Base-by-base conservation (phyloP, 805 yeast genomes). In the Hanseniaspora thailandica region DNA sequence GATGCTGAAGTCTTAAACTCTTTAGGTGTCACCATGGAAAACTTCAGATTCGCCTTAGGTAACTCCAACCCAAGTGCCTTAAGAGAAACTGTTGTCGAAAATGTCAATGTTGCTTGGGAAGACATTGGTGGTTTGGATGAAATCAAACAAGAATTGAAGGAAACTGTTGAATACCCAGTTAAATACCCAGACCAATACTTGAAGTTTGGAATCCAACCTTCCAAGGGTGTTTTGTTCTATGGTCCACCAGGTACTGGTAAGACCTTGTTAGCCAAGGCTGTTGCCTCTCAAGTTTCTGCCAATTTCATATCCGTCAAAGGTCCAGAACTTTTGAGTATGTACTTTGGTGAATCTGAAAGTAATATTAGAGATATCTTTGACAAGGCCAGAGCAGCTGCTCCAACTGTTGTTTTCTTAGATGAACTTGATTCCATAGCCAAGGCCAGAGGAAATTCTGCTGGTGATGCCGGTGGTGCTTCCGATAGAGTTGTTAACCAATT, bases 241-340 rank as follows among this genome's bases (percentile, higher is more conserved):
- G 99, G 99, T 62, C 99, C 99, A 52, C 99, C 99, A 57, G 99
- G 99, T 85, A 93, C 97, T 57, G 98, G 98, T 88, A 93, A 93
- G 75, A 93, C 99, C 4, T 74, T 93, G 66, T 77, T 93, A 64
- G 98, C 98, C 45, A 93, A 93, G 73, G 99, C 99, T 53, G 97
- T 93, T 62, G 99, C 99, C 47, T 93, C 97, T 47, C 98, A 93
- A 70, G 97, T 93, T 36, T 86, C 96, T 57, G 99, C 98, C 34
- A 93, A 93, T 71, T 93, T 93, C 73, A 93, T 93, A 61, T 85
- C 96, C 47, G 97, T 90, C 52, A 88, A 88, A 73, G 97, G 97
- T 61, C 97, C 97, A 35, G 97, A 88, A 73, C 76, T 90, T 68
- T 79, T 90, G 68, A 86, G 95, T 71, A 90, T 90, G 97, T 90